phyloP scores from a whole-genome alignment of 2,329 filamentous ascomycete genomes.

The Cladosporium austrohemisphaericum region DNA sequence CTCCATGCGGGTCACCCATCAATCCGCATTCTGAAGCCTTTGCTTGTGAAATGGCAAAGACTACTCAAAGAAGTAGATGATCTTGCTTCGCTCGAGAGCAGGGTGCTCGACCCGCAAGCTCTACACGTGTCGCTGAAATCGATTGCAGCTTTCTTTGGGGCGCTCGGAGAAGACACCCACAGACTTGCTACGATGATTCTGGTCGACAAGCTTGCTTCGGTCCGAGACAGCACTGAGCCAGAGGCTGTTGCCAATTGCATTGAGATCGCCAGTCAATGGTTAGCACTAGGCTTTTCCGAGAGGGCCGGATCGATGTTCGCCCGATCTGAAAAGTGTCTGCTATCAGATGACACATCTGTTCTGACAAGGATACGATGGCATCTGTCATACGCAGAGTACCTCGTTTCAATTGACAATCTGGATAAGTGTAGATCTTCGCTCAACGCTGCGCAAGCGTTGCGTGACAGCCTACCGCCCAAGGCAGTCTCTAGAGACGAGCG shows the following conservation, averaged over 20 bases:
- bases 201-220: constrained; percentile 10
- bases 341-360: constrained; percentile 38
- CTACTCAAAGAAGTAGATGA: constrained; percentile 35
- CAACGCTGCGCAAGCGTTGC: constrained; percentile 18
- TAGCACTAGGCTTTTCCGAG: constrained; percentile 58
- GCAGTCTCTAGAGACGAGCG: constrained; percentile 21
- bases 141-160: constrained; percentile 54
- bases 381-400: constrained; percentile 23
- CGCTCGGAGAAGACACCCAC: constrained; percentile 51
- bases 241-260: not conserved
- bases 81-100: constrained; percentile 36
- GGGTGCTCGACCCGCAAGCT: constrained; percentile 49
- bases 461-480: constrained; percentile 18
- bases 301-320: constrained; percentile 57
- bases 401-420: constrained; percentile 22
- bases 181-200: constrained; percentile 18
- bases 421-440: constrained; percentile 20
- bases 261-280: constrained; percentile 44
- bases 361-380: constrained; percentile 44
- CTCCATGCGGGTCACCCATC: constrained; percentile 37
- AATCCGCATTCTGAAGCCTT: constrained; percentile 28
- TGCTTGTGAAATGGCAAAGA: constrained; percentile 37
- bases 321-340: constrained; percentile 52
- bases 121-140: constrained; percentile 52
- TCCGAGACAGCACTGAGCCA: not conserved